Evolutionary conservation across 257 asterid species (phyloP), one percentile per base, ranked within the genome.

Genomic region (Ballota nigra): DNA sequence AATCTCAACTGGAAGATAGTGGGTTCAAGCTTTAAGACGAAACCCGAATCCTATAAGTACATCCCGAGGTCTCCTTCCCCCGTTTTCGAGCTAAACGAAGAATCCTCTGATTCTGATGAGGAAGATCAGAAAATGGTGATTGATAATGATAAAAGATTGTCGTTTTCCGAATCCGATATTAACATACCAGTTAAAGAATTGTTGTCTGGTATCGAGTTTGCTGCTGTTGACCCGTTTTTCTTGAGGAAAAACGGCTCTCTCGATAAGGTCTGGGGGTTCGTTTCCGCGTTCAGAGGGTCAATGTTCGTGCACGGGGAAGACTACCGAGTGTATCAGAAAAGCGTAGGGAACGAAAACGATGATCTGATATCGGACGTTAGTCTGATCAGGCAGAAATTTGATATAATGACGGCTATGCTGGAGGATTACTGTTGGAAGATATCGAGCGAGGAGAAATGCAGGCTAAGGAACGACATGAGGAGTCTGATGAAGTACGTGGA

Each of bases 281-380:
- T 80, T 5, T 83, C 84, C 57, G 82, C 93, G 3, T 80, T 82
- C 68, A 81, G 93, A 78, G 88, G 83, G 72, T 80, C 90, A 3
- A 66, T 71, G 5, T 83, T 68, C 38, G 10, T 43, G 3, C 79
- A 75, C 5, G 92, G 87, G 41, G 40, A 77, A 31, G 57, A 85
- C 78, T 68, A 78, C 75, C 64, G 75, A 23, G 11, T 58, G 0
- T 78, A 64, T 63, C 78, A 61, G 23, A 79, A 76, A 69, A 26
- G 52, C 66, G 49, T 57, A 33, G n/a, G 19, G 2, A 26, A 24
- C 2, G 63, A 24, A 9, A 47, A 69, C 4, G 80, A 72, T 19
- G 88, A 78, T 49, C 79, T 75, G 6, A 40, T 73, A 57, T 53
- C 80, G 1, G 81, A 77, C 19, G 81, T 68, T 64, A 13, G 16